Base-by-base conservation (phyloP, 257 asterid species). In the Rehmannia glutinosa region DNA sequence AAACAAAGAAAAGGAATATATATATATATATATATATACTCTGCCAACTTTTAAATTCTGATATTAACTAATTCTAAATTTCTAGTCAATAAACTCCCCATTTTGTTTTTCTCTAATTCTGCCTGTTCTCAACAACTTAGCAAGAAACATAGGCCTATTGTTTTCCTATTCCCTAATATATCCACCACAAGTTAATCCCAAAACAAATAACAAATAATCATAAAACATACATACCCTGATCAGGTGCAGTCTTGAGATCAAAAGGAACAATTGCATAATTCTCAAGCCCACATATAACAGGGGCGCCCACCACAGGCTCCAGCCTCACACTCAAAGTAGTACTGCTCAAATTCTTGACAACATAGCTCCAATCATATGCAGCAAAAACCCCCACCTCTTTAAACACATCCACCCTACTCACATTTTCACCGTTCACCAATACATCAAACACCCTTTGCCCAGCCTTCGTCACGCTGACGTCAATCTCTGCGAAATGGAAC, bases 401-500 rank as follows among this genome's bases (percentile, higher is more conserved):
- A 53, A 36, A 91, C 63, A 94, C 80, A 68, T 94, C 99, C 69
- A 94, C 84, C 51, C 98, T 87, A 23, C 68, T 87, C 71, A 82
- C 91, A 30, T 76, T 89, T 56, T 78, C 84, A 53, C 73, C 93
- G 71, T 94, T 94, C 73, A 91, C 98, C 45, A 77, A 1, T 42
- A 91, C 80, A 73, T 91, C 99, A 73, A 94, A 91, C 61, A 94
- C 98, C 78, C 99, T 83, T 66, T 87, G 83, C 28, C 98, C 97
- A 2, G 77, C 88, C 74, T 68, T 83, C 59, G 67, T 74, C 66
- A 91, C 96, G 74, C 95, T 87, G 16, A 84, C 81, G 71, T 94
- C 97, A 65, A 94, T 87, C 84, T 94, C 99, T 8, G 97, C 96
- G 46, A 91, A 91, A 78, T 94, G 99, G 65, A 91, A 87, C 86